Evolutionary conservation across 441 rosid genomes (phyloP), one percentile per base, ranked within the genome.

Genomic region (Gossypium lobatum): DNA sequence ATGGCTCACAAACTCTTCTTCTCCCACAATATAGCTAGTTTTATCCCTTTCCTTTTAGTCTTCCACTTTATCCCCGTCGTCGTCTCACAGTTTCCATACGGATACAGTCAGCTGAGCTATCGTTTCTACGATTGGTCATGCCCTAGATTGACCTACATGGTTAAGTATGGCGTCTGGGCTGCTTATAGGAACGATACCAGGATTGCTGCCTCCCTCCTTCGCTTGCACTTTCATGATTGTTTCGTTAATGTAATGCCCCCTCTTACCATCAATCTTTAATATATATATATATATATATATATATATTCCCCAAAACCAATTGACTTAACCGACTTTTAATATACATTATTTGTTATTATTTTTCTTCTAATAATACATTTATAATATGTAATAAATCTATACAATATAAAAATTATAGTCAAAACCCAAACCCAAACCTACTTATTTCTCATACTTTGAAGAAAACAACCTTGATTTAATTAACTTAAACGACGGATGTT

Each of bases 121-220:
- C 75, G 80, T 28, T 93, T 79, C 68, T 93, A 93, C 37, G 91
- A 78, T 7, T 17, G 77, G 18, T 82, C 90, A 2, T 93, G 98
- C 80, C 98, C 98, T 14, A 80, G 71, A 74, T 84, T 91, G 84
- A 64, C 61, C 73, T 85, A 69, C 88, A 90, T 91, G 26, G 94
- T 90, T 39, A 79, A 63, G 64, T 71, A 80, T 39, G 90, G 91
- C 14, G 94, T 93, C 75, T 73, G 80, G 87, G 74, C 72, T 9
- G 97, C 96, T 76, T 72, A 84, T 48, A 75, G 26, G 77, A 84
- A 82, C 58, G 98, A 93, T 45, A 59, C 84, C 55, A 84, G 98
- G 78, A 87, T 93, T 4, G 93, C 92, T 42, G 98, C 98, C 0
- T 93, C 97, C 52, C 91, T 93, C 71, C 97, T 91, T 17, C 89